Percentiles rank a stretch among this genome's conserved stretches.
Evolutionary conservation across 2,329 filamentous ascomycete species (phyloP).

Genomic region (Paecilomyces niveus): DNA sequence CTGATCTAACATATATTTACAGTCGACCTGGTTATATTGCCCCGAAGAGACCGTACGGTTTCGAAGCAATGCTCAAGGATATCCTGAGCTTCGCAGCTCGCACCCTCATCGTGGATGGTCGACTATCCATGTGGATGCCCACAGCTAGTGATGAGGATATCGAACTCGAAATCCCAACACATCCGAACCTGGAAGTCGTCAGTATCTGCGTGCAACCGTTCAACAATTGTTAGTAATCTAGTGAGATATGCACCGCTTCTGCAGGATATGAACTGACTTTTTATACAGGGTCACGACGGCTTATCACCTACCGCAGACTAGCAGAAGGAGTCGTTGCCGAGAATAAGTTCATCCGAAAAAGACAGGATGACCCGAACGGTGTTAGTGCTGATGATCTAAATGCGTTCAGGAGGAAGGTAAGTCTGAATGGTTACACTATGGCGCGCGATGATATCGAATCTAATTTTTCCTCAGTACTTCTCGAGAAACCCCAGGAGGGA

Average conservation of each 20-base stretch:
- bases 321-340: conserved; percentile 45
- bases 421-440: neutral
- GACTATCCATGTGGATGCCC: conserved; percentile 95
- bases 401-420: conserved; percentile 52
- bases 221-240: conserved; percentile 64
- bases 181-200: conserved; percentile 67
- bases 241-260: neutral
- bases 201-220: conserved; percentile 79
- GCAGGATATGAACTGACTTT: neutral
- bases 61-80: conserved; percentile 81
- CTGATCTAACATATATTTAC: conserved; percentile 1
- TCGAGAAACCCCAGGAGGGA: neutral
- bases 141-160: conserved; percentile 73
- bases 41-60: conserved; percentile 87
- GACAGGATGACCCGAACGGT: conserved; percentile 26
- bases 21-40: conserved; percentile 65
- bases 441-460: neutral
- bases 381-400: conserved; percentile 60
- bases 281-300: conserved; percentile 66
- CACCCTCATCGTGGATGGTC: conserved; percentile 69
- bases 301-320: conserved; percentile 77
- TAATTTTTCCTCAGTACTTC: neutral
- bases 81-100: conserved; percentile 74
- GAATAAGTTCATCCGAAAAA: conserved; percentile 24
- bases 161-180: conserved; percentile 68